Evolutionary conservation across 257 asterid species (phyloP).

Genomic region (Solanum chilense): DNA sequence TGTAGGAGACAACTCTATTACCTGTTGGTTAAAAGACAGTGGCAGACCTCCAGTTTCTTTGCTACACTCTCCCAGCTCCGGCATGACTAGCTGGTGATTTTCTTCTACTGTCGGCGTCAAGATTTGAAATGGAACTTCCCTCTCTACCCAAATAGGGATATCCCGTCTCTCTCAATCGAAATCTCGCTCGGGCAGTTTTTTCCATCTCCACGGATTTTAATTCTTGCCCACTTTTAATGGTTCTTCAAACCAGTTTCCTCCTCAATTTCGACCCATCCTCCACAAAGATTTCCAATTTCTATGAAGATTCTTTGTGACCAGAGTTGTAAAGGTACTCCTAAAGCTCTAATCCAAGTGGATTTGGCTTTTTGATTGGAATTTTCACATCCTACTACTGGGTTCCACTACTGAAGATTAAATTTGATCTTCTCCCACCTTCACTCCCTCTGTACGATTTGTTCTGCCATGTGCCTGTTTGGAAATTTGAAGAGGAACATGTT

Average conservation of each 20-base stretch:
- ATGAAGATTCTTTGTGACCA: neutral
- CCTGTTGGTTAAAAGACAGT: neutral
- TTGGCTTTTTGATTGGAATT: neutral
- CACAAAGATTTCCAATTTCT: neutral
- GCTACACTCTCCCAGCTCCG: neutral
- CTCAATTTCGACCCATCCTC: neutral
- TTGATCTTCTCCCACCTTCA: neutral
- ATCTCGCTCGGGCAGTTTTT: neutral
- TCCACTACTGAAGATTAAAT: neutral
- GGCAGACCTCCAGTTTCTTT: neutral
- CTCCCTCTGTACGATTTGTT: neutral
- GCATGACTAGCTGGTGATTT: neutral
- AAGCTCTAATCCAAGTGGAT: neutral
- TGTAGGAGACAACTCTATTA: neutral
- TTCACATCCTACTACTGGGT: neutral
- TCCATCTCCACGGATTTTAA: neutral
- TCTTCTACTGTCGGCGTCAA: neutral
- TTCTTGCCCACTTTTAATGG: neutral
- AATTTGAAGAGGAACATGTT: too few relatives aligned
- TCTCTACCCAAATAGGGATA: neutral
- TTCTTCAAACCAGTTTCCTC: neutral
- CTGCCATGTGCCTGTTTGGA: neutral
- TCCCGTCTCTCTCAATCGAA: neutral
- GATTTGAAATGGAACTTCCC: neutral
- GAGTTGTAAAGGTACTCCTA: neutral